A percentile compares a stretch with the other conserved stretches of the same genome.
Conservation (phyloP, 2,329 filamentous ascomycete species). For the Dothideomycetes sp. region DNA sequence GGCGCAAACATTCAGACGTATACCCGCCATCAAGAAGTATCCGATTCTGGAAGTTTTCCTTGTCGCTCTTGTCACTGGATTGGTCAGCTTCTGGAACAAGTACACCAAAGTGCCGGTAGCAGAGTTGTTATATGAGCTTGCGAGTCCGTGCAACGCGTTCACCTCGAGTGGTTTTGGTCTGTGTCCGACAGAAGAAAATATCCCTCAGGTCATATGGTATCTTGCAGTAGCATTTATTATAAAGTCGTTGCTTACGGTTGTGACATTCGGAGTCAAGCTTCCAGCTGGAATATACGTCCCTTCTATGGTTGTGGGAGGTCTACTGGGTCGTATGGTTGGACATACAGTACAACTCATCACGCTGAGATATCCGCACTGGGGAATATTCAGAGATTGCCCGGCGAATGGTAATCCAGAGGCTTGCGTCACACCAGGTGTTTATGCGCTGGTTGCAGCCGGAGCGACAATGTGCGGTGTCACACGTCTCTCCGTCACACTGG, state of each 20-base stretch:
- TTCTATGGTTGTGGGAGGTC: conserved; percentile 93
- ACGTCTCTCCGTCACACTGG: conserved; percentile 80
- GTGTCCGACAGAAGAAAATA: conserved; percentile 66
- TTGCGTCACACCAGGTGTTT: conserved; percentile 93
- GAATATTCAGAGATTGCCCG: conserved; percentile 66
- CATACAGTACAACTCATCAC: conserved; percentile 77
- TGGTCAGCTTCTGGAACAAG: conserved; percentile 86
- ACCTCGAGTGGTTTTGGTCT: conserved; percentile 60
- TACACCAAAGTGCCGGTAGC: conserved; percentile 84
- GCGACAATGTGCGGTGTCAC: conserved; percentile 98
- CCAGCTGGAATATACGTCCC: conserved; percentile 96
- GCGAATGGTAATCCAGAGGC: conserved; percentile 56
- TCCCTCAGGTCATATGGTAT: conserved; percentile 63
- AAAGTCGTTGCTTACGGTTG: conserved; percentile 76
- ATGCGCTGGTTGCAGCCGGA: conserved; percentile 86
- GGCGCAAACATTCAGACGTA: conserved; percentile 79
- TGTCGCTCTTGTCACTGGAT: conserved; percentile 72
- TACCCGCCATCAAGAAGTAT: conserved; percentile 66
- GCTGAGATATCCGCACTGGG: conserved; percentile 57
- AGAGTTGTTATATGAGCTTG: conserved; percentile 80
- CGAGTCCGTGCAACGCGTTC: conserved; percentile 71
- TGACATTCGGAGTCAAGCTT: conserved; percentile 94
- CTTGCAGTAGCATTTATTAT: conserved; percentile 73
- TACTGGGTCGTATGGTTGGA: conserved; percentile 80
- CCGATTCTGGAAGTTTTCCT: conserved; percentile 81